These are phyloP conservation scores for Xylaria nigripes DNA, from an alignment of 495 filamentous ascomycete genomes.

Conservation along the genomic window DNA sequence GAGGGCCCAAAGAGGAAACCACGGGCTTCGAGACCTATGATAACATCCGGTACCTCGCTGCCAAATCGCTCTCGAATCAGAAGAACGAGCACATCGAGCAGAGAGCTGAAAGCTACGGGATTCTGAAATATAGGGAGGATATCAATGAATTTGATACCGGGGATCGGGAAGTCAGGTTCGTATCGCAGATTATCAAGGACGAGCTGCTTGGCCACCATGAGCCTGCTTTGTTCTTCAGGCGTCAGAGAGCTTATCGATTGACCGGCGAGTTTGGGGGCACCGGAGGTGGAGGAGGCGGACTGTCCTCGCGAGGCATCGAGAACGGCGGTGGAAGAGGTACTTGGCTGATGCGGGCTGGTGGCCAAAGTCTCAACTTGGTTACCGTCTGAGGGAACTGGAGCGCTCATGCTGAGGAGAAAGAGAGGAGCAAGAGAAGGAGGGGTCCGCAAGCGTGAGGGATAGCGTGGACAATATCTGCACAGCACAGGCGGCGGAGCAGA, in stretches of 20 bases:
- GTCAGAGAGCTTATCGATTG: constrained; percentile 60
- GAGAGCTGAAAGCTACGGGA: constrained; percentile 60
- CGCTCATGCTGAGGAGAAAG: constrained; percentile 44
- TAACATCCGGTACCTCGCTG: constrained; percentile 64
- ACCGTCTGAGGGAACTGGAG: constrained; percentile 30
- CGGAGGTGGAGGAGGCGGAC: constrained; percentile 56
- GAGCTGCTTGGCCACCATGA: constrained; percentile 23
- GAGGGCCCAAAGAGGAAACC: constrained; percentile 94
- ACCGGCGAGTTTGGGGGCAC: constrained; percentile 84
- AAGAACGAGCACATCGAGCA: constrained; percentile 81
- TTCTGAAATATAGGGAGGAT: constrained; percentile 94
- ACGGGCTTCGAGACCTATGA: constrained; percentile 88
- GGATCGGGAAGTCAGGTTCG: constrained; percentile 89
- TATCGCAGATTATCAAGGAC: constrained; percentile 47
- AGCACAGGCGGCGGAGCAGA: constrained; percentile 12
- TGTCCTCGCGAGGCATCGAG: constrained; percentile 50
- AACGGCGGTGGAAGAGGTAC: constrained; percentile 14
- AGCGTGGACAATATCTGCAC: constrained; percentile 26
- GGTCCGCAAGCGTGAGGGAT: constrained; percentile 23
- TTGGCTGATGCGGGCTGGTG: constrained; percentile 31
- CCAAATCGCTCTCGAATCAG: constrained; percentile 54
- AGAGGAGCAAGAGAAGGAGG: constrained; percentile 23
- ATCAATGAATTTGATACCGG: constrained; percentile 95
- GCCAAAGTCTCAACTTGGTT: constrained; percentile 24
- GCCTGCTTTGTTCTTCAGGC: constrained; percentile 21